A percentile compares a stretch with the other conserved stretches of the same genome.
These are phyloP conservation scores for Dipteronia dyeriana DNA, from an alignment of 345 rosid genomes.

Conservation along the genomic window DNA sequence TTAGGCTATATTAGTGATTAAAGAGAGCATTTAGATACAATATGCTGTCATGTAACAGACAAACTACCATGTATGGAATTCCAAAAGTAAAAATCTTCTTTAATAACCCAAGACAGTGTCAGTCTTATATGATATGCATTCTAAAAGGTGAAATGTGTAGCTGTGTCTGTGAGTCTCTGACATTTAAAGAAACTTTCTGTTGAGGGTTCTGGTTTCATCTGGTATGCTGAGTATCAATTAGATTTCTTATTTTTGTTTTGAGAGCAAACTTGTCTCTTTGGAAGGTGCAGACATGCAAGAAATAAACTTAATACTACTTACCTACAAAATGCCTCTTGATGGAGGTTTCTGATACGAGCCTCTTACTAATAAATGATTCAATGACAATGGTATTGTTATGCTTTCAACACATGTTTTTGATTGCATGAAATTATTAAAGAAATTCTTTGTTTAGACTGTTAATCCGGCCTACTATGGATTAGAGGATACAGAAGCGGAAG, in stretches of 20 bases:
- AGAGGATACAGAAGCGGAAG: conserved; percentile 72
- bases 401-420: not conserved
- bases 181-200: not conserved
- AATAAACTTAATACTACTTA: not conserved
- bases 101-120: not conserved
- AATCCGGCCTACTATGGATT: conserved; percentile 97
- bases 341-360: not conserved
- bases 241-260: not conserved
- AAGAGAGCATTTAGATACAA: not conserved
- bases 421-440: not conserved
- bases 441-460: conserved; percentile 57
- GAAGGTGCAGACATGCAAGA: not conserved
- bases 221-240: not conserved
- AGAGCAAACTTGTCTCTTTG: not conserved
- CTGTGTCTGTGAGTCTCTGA: not conserved
- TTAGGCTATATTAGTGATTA: not conserved
- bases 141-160: not conserved
- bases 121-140: not conserved
- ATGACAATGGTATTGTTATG: not conserved
- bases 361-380: not conserved
- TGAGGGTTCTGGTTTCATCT: not conserved
- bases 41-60: not conserved
- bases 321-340: not conserved
- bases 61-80: not conserved
- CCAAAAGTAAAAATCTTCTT: not conserved